These are phyloP conservation scores for Juglanconis oblonga DNA, from an alignment of 2,329 filamentous ascomycete genomes.

Conservation along the genomic window DNA sequence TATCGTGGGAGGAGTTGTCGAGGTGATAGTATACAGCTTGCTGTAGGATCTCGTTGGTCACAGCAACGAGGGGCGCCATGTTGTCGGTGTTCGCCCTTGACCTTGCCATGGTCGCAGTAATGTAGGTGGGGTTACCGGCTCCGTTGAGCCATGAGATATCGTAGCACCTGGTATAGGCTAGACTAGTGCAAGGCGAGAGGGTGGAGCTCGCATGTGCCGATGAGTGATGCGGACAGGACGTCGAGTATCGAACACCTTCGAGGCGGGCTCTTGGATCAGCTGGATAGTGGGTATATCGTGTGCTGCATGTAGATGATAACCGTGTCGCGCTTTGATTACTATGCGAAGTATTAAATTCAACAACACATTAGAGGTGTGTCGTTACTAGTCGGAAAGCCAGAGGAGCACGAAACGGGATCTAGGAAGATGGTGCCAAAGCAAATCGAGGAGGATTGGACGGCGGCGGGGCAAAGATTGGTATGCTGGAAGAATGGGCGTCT, in stretches of 20 bases:
- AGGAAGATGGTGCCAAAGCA: background rate
- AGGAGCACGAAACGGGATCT: background rate
- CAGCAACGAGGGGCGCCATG: constrained; percentile 53
- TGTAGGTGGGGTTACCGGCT: constrained; percentile 22
- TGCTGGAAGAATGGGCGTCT: background rate
- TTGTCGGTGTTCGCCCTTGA: constrained; percentile 20
- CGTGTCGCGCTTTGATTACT: constrained; percentile 1
- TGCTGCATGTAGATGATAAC: constrained; percentile 11
- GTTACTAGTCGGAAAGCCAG: background rate
- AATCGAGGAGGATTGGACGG: background rate
- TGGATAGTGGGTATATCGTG: background rate
- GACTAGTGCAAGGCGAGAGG: background rate
- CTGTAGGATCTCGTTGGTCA: constrained; percentile 51
- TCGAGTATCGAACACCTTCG: background rate
- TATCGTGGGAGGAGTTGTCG: constrained; percentile 85
- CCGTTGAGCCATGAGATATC: constrained; percentile 32
- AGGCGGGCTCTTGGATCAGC: background rate
- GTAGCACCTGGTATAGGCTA: background rate
- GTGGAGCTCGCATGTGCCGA: background rate
- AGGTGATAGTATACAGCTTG: constrained; percentile 68
- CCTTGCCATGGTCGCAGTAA: constrained; percentile 20
- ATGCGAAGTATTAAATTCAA: constrained; percentile 6
- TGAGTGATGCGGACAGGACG: background rate
- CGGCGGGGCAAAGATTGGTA: background rate
- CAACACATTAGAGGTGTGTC: constrained; percentile 2